Base-by-base conservation (phyloP, 441 rosid species). In the Euphorbia schlechtendalii region DNA sequence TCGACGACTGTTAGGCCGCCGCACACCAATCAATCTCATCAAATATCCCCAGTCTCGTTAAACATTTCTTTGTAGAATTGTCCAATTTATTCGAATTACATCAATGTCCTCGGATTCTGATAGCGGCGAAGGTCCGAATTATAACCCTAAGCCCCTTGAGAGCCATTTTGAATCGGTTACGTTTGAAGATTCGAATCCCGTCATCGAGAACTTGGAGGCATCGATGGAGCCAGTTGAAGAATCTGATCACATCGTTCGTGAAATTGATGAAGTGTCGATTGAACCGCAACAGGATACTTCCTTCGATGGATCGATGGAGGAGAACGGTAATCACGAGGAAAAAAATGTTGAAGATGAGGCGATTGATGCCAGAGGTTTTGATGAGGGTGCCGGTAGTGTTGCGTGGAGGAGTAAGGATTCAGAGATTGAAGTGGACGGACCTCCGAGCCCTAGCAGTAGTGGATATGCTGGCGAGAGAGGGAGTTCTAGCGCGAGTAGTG, bases 381-480 rank as follows among this genome's bases (percentile, higher is more conserved):
- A 56, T 9, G 40, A 17, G 17, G 38, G 59, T 27, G 59, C 17
- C 8, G 3, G 17, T 54, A 13, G 66, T 45, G 63, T 67, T 28
- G 65, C 52, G 9, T 72, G 66, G 77, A 51, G 78, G 71, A 74
- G 79, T 76, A 65, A 55, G 48, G 80, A 76, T 51, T 81, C 83
- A 68, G 92, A 77, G 70, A 38, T 73, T 32, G 89, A 85, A 71
- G 81, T 81, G 59, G 92, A 80, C 25, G 84, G 78, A 56, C 87
- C 84, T 54, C 73, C 79, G 43, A 90, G 95, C 69, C 93, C 99
- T 20, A 84, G 91, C 59, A 93, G 96, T 65, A 90, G 99, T 43
- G 97, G 97, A 15, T 93, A 93, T 61, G 99, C 88, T 7, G 96
- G 93, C 28, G 99, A 85, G 81, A 85, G 96, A 82, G 97, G 96